Conservation (phyloP, 345 rosid species). For the Viola odorata region DNA sequence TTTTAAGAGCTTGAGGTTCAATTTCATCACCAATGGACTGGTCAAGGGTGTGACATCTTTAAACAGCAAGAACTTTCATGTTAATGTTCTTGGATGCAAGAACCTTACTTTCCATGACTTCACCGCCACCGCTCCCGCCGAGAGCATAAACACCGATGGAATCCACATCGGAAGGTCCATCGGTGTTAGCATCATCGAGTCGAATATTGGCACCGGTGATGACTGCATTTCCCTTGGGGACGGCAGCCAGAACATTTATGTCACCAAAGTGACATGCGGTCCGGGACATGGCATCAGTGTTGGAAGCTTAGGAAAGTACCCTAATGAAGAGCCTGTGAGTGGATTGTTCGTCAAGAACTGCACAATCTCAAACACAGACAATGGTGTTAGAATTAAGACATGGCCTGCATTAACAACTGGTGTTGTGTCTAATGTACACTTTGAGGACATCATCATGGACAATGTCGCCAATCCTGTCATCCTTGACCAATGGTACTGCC, state of each 20-base stretch:
- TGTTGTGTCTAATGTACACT: conserved; percentile 29
- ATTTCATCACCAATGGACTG: conserved; percentile 1
- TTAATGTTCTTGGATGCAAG: conserved; percentile 30
- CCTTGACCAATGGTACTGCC: conserved; percentile 49
- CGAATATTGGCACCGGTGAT: conserved; percentile 40
- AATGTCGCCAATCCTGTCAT: conserved; percentile 46
- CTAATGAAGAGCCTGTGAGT: conserved; percentile 36
- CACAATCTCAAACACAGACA: conserved; percentile 28
- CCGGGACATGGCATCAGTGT: conserved; percentile 33
- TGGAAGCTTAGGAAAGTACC: conserved; percentile 49
- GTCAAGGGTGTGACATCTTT: conserved; percentile 28
- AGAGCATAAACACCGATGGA: conserved; percentile 55
- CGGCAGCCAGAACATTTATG: conserved; percentile 28
- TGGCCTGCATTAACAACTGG: conserved; percentile 42
- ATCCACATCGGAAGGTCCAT: conserved; percentile 45
- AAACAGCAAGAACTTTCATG: conserved; percentile 47
- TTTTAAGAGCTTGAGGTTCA: no score
- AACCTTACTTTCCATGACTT: conserved; percentile 33
- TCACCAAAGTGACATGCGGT: conserved; percentile 35
- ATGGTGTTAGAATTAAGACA: conserved; percentile 57
- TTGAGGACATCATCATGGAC: conserved; percentile 45
- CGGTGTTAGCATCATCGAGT: conserved; percentile 17
- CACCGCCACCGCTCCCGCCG: conserved; percentile 27
- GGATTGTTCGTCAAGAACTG: conserved; percentile 40
- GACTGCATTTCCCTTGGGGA: conserved; percentile 53